Base-by-base conservation (phyloP, 306 rosid genomes). In the Cucurbita moschata region DNA sequence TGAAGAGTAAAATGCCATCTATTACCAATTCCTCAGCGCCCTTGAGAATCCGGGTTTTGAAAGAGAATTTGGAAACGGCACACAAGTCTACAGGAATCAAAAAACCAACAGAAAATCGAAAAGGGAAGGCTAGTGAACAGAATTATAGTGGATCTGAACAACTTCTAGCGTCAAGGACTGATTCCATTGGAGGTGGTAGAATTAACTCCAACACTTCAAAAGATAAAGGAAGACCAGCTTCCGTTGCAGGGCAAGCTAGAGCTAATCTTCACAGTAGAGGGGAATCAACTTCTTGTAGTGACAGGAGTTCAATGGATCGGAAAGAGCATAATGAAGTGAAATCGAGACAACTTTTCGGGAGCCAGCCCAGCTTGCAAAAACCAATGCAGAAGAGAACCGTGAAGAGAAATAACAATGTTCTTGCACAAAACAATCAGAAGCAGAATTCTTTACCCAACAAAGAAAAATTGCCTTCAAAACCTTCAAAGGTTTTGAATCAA, bases 381-480 rank as follows among this genome's bases (percentile, higher is more conserved):
- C 26, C 82, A 35, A 58, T 57, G 77, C 91, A 83, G 77, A 89
- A 81, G 80, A 91, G 83, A 82, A 76, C 79, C 57, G 15, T 79
- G 46, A 79, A 72, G 72, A 79, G 79, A 76, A 79, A 81, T 68
- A 72, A 65, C 64, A 78, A 74, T 73, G 83, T 86, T 50, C 90
- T 95, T 66, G 79, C 81, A 77, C 91, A 81, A 79, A 92, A 89
- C 78, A 88, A 87, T 74, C 96, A 84, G 78, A 92, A 92, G 83
- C 97, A 92, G 88, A 95, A 91, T 83, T 72, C 79, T 79, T 50
- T 76, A 64, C 63, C 83, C 38, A 71, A 53, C 69, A 87, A 76
- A 80, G 88, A 83, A 49, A 85, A 79, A 69, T 76, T 75, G 70
- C 75, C 79, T 80, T 79, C 84, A 73, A 87, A 87, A 79, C 18